phyloP scores from a whole-genome alignment of 208 protist genomes.

The Leishmania arabica region DNA sequence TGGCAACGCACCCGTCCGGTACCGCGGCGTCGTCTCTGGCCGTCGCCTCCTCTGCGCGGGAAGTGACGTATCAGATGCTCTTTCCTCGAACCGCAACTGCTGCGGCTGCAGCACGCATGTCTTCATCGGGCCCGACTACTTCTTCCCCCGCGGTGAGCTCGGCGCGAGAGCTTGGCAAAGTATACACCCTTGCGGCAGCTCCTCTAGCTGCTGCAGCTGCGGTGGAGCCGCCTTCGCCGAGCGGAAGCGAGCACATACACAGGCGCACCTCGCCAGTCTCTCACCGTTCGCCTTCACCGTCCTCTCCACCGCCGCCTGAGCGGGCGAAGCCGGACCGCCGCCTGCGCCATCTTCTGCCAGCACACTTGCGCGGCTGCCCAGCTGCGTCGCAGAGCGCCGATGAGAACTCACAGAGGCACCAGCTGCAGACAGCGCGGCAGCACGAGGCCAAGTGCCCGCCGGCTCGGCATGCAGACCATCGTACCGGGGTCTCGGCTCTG shows the following conservation, averaged over 20 bases:
- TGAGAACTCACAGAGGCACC: background rate
- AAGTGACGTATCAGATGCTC: slow-evolving; percentile 18
- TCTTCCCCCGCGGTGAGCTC: background rate
- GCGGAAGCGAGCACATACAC: background rate
- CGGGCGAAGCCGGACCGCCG: slow-evolving; percentile 36
- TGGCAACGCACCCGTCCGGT: background rate
- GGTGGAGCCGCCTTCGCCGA: background rate
- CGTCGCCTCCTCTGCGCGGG: slow-evolving; percentile 4
- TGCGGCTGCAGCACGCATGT: background rate
- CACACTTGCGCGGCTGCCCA: slow-evolving; percentile 13
- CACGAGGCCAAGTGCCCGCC: background rate
- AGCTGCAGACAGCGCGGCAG: background rate
- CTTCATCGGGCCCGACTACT: background rate
- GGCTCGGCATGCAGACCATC: too few species aligned
- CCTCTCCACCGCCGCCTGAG: background rate
- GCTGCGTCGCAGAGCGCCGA: background rate
- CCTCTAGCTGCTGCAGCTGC: background rate
- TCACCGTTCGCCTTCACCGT: too few species aligned
- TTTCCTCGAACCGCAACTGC: slow-evolving; percentile 5
- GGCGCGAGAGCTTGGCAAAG: background rate
- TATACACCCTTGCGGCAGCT: background rate
- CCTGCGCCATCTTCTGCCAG: slow-evolving; percentile 46
- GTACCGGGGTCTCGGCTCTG: background rate
- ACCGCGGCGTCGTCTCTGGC: background rate
- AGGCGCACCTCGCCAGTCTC: background rate